These are phyloP conservation scores for Alternaria sp. DNA, from an alignment of 2,329 filamentous ascomycete genomes.

Conservation along the genomic window DNA sequence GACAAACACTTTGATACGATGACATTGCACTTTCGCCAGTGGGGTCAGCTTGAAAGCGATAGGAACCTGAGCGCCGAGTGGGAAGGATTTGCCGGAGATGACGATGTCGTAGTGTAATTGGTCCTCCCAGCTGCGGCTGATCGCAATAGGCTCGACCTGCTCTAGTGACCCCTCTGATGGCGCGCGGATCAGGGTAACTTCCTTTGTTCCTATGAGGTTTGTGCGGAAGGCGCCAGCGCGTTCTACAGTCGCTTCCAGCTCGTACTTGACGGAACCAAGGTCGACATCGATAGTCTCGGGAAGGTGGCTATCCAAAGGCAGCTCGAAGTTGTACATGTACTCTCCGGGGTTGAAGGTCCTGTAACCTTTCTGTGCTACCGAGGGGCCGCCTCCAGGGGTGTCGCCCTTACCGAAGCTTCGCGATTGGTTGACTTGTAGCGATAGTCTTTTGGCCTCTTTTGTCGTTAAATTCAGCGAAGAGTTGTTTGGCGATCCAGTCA, in stretches of 20 bases:
- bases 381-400: conserved; percentile 59
- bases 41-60: conserved; percentile 95
- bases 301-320: conserved; percentile 78
- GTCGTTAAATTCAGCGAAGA: conserved; percentile 53
- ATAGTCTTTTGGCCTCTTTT: conserved; percentile 70
- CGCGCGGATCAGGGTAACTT: conserved; percentile 82
- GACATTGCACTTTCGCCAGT: conserved; percentile 89
- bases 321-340: conserved; percentile 79
- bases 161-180: conserved; percentile 88
- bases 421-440: conserved; percentile 79
- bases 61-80: conserved; percentile 83
- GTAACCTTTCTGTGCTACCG: conserved; percentile 78
- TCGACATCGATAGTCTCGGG: conserved; percentile 87
- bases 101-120: conserved; percentile 95
- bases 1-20: conserved; percentile 88
- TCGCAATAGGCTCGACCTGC: conserved; percentile 90
- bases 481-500: conserved; percentile 55
- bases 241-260: conserved; percentile 83
- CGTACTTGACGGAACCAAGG: conserved; percentile 85
- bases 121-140: conserved; percentile 92
- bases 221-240: conserved; percentile 88
- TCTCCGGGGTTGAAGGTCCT: conserved; percentile 81
- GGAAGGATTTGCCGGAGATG: conserved; percentile 94
- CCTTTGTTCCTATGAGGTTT: conserved; percentile 81
- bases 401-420: conserved; percentile 87